phyloP scores from a whole-genome alignment of 805 yeast genomes.

The Candida nitratophila region DNA sequence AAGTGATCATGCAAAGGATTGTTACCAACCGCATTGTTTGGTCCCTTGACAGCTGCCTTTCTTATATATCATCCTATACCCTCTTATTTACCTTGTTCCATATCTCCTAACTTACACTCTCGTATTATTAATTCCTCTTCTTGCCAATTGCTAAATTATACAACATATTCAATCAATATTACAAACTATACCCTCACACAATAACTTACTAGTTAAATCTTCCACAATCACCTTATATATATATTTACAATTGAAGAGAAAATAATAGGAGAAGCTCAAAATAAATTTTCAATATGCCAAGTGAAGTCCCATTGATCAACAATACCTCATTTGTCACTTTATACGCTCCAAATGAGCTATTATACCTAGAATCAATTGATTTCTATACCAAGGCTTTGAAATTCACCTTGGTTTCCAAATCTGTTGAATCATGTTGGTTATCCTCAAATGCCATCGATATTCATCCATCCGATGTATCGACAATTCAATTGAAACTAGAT shows the following conservation, averaged over 20 bases:
- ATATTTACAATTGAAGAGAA: too few relatives aligned
- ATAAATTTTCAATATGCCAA: slow-evolving; percentile 7
- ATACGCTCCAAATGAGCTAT: slow-evolving; percentile 40
- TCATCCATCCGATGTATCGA: slow-evolving; percentile 18
- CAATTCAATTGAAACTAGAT: slow-evolving; percentile 19
- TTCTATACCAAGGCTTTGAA: slow-evolving; percentile 51
- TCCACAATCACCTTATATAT: too few relatives aligned
- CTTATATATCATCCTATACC: not conserved
- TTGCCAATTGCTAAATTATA: too few relatives aligned
- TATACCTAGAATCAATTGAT: slow-evolving; percentile 38
- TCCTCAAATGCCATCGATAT: slow-evolving; percentile 9
- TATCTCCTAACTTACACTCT: not conserved
- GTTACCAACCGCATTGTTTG: not conserved
- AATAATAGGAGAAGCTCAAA: too few relatives aligned
- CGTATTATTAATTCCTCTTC: too few relatives aligned
- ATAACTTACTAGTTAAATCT: too few relatives aligned
- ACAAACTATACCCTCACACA: too few relatives aligned
- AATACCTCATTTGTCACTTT: slow-evolving; percentile 48
- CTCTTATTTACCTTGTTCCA: not conserved
- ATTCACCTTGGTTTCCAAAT: slow-evolving; percentile 24
- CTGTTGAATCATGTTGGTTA: slow-evolving; percentile 24
- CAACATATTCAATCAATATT: too few relatives aligned
- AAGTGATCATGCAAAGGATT: not conserved
- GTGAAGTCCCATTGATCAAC: slow-evolving; percentile 37
- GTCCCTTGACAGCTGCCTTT: too few relatives aligned